Percentiles rank a stretch among this genome's conserved stretches.
These are phyloP conservation scores for Ogataea saltuana DNA, from an alignment of 805 yeast species.

Conservation along the genomic window DNA sequence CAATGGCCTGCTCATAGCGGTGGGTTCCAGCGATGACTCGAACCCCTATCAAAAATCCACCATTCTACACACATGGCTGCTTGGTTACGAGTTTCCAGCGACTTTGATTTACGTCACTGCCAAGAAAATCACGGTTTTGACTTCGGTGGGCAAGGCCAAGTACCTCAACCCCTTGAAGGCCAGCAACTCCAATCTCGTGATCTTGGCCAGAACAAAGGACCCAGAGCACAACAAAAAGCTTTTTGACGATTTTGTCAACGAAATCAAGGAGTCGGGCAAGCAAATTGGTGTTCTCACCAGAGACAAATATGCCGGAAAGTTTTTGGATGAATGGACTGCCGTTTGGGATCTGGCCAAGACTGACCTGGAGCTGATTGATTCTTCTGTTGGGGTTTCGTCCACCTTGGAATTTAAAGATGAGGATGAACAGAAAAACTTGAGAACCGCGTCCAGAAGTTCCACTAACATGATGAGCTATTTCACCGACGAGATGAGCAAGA, in stretches of 20 bases:
- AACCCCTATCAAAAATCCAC: constrained; percentile 89
- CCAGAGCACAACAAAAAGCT: constrained; percentile 68
- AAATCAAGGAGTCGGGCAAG: constrained; percentile 42
- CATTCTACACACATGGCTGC: constrained; percentile 83
- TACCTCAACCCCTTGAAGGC: constrained; percentile 62
- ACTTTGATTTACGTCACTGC: constrained; percentile 69
- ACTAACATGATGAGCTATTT: constrained; percentile 77
- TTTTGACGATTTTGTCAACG: constrained; percentile 56
- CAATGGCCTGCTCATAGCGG: constrained; percentile 60
- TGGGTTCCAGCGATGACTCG: constrained; percentile 85
- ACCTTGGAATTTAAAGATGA: constrained; percentile 77
- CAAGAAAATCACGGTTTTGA: constrained; percentile 62
- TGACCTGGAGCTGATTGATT: constrained; percentile 51
- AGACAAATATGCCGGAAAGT: constrained; percentile 81
- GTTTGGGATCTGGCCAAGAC: constrained; percentile 37
- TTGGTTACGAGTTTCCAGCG: constrained; percentile 96
- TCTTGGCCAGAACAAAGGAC: constrained; percentile 83
- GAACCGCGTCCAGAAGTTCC: constrained; percentile 75
- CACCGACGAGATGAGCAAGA: constrained; percentile 82
- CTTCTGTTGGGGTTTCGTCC: constrained; percentile 51
- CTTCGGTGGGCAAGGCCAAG: constrained; percentile 83
- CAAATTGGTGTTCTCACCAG: constrained; percentile 69
- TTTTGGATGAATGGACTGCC: constrained; percentile 76
- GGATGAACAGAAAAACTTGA: constrained; percentile 64
- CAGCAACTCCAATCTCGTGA: constrained; percentile 41